A percentile compares a stretch with the other conserved stretches of the same genome.
Conservation (phyloP, 2,329 filamentous ascomycete species). For the Cladophialophora chaetospira region DNA sequence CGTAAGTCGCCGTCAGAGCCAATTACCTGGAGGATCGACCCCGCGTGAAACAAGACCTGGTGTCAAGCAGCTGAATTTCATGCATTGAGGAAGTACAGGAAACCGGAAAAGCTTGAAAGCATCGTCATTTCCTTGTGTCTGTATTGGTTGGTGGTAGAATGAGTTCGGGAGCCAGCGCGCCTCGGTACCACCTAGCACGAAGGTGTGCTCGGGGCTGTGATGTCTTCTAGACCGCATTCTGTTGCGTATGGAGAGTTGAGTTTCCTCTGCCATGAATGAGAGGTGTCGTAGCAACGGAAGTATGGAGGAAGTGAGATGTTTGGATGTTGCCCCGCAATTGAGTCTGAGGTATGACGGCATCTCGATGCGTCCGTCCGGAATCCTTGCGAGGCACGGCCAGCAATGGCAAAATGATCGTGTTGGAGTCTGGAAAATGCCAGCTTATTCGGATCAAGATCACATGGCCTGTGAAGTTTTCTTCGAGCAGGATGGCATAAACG, state of each 20-base stretch:
- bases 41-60: conserved; percentile 19
- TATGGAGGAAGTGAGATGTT: neutral
- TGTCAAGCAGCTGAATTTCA: conserved; percentile 8
- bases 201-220: neutral
- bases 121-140: conserved; percentile 12
- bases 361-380: no score
- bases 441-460: no score
- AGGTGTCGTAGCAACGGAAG: neutral
- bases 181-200: neutral
- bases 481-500: no score
- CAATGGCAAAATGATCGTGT: no score
- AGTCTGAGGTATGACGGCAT: neutral
- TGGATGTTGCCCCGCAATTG: conserved; percentile 1
- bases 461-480: no score
- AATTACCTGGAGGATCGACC: conserved; percentile 7
- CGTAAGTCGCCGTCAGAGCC: conserved; percentile 2
- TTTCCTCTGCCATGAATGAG: neutral
- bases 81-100: conserved; percentile 1
- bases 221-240: neutral
- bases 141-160: neutral
- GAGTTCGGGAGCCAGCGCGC: neutral
- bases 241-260: neutral
- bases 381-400: no score
- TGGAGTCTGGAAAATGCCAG: no score
- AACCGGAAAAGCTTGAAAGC: conserved; percentile 6